phyloP scores from a whole-genome alignment of 2,329 filamentous ascomycete species.

The Ampelomyces quisqualis region DNA sequence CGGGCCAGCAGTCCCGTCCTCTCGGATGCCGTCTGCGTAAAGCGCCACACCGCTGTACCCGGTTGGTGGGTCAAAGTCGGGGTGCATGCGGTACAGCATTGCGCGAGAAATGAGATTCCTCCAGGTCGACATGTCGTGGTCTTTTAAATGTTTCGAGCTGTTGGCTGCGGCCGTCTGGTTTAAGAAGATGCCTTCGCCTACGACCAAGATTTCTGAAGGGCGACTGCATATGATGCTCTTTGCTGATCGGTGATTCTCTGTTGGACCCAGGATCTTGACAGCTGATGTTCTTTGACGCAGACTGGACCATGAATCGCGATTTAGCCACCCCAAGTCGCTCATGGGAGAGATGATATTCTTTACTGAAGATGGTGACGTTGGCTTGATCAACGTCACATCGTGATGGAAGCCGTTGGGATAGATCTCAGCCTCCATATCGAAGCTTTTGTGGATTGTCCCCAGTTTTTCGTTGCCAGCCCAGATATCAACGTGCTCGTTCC shows the following conservation, averaged over 20 bases:
- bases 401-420: slow-evolving; percentile 23
- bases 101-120: slow-evolving; percentile 17
- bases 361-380: slow-evolving; percentile 1
- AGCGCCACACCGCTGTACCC: slow-evolving; percentile 26
- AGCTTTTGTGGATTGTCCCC: slow-evolving; percentile 17
- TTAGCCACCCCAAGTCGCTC: slow-evolving; percentile 18
- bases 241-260: slow-evolving; percentile 6
- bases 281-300: slow-evolving; percentile 13
- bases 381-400: slow-evolving; percentile 19
- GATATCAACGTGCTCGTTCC: slow-evolving; percentile 23
- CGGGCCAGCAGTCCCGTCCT: slow-evolving; percentile 18
- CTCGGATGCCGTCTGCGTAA: slow-evolving; percentile 16
- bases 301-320: slow-evolving; percentile 8
- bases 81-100: slow-evolving; percentile 19
- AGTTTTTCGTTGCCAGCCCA: slow-evolving; percentile 22
- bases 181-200: slow-evolving; percentile 23
- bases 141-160: slow-evolving; percentile 5
- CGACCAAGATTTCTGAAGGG: slow-evolving; percentile 15
- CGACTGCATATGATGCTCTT: slow-evolving; percentile 15
- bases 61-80: slow-evolving; percentile 22
- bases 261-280: slow-evolving; percentile 17
- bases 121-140: slow-evolving; percentile 18
- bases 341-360: slow-evolving; percentile 13
- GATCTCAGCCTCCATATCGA: slow-evolving; percentile 14
- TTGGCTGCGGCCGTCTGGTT: slow-evolving; percentile 11